Evolutionary conservation across 2,329 filamentous ascomycete genomes (phyloP).

Genomic region (Xylaria digitata): DNA sequence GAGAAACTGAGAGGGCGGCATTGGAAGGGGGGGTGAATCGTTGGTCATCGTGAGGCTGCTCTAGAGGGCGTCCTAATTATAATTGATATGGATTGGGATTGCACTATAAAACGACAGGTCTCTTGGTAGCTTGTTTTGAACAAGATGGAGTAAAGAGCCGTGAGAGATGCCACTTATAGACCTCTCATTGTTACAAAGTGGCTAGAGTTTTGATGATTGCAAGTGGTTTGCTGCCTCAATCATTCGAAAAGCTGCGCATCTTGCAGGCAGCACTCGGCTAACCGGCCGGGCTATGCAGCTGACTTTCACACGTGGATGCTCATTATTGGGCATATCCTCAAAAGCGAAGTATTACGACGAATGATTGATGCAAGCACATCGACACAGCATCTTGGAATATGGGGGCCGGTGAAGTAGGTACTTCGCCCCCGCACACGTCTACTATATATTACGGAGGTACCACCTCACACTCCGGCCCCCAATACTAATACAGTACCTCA

Average conservation of each 20-base stretch:
- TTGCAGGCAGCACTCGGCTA: not conserved
- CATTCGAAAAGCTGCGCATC: not conserved
- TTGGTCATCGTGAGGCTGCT: not conserved
- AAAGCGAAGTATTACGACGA: too few species aligned
- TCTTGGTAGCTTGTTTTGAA: too few species aligned
- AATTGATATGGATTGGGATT: not conserved
- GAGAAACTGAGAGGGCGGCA: slow-evolving; percentile 1
- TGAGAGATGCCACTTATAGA: not conserved
- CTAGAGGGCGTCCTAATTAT: not conserved
- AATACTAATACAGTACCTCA: too few species aligned
- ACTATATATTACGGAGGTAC: not conserved
- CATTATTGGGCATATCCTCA: not conserved
- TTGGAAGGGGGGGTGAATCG: not conserved
- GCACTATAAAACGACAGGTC: not conserved
- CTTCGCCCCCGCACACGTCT: not conserved
- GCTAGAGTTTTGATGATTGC: not conserved
- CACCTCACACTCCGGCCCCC: not conserved
- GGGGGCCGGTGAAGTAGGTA: not conserved
- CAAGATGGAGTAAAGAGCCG: not conserved
- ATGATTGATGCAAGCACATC: not conserved
- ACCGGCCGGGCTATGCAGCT: not conserved
- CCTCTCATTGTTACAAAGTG: not conserved
- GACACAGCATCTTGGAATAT: not conserved
- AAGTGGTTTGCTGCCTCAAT: not conserved
- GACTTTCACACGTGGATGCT: not conserved